phyloP scores from a whole-genome alignment of 352 stramenopile species.

The Lagenidium sp. region DNA sequence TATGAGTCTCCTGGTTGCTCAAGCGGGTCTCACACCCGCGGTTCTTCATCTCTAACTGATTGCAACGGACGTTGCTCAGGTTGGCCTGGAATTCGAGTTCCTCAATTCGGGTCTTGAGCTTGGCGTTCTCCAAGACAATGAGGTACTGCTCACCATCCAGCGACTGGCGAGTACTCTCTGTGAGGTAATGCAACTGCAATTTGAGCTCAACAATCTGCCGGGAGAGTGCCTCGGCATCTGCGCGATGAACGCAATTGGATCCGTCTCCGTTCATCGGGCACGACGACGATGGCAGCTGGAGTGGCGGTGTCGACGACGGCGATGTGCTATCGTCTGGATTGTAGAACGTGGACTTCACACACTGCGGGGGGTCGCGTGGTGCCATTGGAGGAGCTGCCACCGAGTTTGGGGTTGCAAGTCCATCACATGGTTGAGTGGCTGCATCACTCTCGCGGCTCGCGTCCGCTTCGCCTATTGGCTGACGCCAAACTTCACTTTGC shows the following conservation, averaged over 20 bases:
- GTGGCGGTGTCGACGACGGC: too few relatives aligned
- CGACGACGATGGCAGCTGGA: too few relatives aligned
- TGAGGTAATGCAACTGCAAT: conserved; percentile 62
- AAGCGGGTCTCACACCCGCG: conserved; percentile 50
- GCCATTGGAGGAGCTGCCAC: too few relatives aligned
- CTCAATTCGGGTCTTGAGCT: conserved; percentile 61
- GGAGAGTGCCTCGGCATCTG: conserved; percentile 47
- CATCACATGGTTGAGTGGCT: too few relatives aligned
- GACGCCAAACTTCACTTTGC: conserved; percentile 22
- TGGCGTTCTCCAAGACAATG: conserved; percentile 57
- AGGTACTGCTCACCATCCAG: conserved; percentile 50
- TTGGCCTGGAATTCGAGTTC: conserved; percentile 66
- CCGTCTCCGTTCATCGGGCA: too few relatives aligned
- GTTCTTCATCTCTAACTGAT: conserved; percentile 64
- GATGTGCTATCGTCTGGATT: too few relatives aligned
- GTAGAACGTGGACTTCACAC: too few relatives aligned
- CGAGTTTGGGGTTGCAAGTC: too few relatives aligned
- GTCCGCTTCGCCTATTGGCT: too few relatives aligned
- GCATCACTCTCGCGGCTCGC: too few relatives aligned
- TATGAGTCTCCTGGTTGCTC: conserved; percentile 69
- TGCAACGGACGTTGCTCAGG: conserved; percentile 41
- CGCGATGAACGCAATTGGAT: conserved; percentile 33
- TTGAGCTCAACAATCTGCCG: conserved; percentile 73
- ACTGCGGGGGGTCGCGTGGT: too few relatives aligned
- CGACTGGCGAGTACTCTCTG: conserved; percentile 46